A percentile compares a stretch with the other conserved stretches of the same genome.
phyloP scores from a whole-genome alignment of 2,329 filamentous ascomycete genomes.

The Epichloe scottii region DNA sequence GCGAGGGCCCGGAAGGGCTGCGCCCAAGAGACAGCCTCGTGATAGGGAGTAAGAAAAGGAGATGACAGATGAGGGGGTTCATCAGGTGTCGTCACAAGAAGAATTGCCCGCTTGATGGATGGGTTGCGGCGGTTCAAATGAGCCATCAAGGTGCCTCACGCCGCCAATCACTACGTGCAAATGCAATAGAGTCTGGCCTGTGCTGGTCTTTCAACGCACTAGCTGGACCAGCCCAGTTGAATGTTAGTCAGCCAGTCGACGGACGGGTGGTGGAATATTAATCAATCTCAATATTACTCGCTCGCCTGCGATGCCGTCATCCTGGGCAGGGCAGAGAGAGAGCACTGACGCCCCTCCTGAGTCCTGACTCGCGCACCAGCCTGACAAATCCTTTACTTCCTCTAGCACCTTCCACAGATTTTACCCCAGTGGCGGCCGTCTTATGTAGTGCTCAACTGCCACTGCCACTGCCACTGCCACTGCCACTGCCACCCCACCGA shows the following conservation, averaged over 20 bases:
- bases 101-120: background rate
- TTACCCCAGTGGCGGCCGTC: background rate
- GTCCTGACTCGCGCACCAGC: background rate
- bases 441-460: background rate
- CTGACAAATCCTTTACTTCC: background rate
- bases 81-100: background rate
- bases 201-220: too few species aligned
- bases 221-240: too few species aligned
- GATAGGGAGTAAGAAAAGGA: constrained; percentile 5
- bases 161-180: background rate
- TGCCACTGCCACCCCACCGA: constrained; percentile 10
- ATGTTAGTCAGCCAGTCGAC: background rate
- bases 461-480: constrained; percentile 4
- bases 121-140: background rate
- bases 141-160: constrained; percentile 18
- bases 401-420: constrained; percentile 9
- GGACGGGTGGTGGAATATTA: too few species aligned
- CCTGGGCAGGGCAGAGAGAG: too few species aligned
- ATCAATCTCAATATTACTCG: too few species aligned
- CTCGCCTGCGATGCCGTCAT: too few species aligned
- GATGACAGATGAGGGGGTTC: background rate
- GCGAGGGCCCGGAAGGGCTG: background rate
- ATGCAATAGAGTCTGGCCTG: too few species aligned
- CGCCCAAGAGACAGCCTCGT: background rate
- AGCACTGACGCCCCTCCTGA: background rate